Evolutionary conservation across 306 rosid genomes (phyloP), one percentile per base, ranked within the genome.

Genomic region (Mimosa bimucronata): DNA sequence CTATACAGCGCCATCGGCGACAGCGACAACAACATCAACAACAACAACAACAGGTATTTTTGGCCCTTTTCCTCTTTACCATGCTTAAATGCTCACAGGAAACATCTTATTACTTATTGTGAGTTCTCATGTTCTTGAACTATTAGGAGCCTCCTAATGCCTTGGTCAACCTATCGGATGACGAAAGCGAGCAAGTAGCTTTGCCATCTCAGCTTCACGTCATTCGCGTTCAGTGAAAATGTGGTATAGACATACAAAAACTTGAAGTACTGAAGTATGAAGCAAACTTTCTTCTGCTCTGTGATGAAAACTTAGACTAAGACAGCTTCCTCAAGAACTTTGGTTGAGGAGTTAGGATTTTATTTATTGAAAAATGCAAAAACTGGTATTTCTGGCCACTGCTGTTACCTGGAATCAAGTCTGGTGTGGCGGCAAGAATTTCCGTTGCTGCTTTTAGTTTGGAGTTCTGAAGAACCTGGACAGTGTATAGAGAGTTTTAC

Each of bases 1-100:
- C 89, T 26, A 75, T 90, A 74, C 94, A 89, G 76, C 87, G 90
- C 71, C 92, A 88, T 55, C 85, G 91, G 69, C 85, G 91, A 15
- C 50, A 0, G 6, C 55, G n/a, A 0, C 88, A 79, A 18, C 91
- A 77, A n/a, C n/a, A n/a, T n/a, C n/a, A n/a, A n/a, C n/a, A n/a
- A n/a, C 50, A 13, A 53, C 85, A 77, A 37, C 88, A 79, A 18
- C 91, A 77, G 73, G 98, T 93, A 79, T 80, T 65, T 26, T 75
- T 73, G 60, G 38, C 23, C 61, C 29, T 40, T 11, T 64, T 13
- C 66, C 60, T 28, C 62, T 67, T 79, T 44, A 23, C 62, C 48
- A 23, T 67, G 48, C 9, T 76, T 78, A 25, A 75, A 41, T 7
- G 19, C 38, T 65, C 37, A 23, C 44, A 19, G 10, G 71, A 48